These are phyloP conservation scores for Hypoxylon sp. DNA, from an alignment of 2,329 filamentous ascomycete species.

Conservation along the genomic window DNA sequence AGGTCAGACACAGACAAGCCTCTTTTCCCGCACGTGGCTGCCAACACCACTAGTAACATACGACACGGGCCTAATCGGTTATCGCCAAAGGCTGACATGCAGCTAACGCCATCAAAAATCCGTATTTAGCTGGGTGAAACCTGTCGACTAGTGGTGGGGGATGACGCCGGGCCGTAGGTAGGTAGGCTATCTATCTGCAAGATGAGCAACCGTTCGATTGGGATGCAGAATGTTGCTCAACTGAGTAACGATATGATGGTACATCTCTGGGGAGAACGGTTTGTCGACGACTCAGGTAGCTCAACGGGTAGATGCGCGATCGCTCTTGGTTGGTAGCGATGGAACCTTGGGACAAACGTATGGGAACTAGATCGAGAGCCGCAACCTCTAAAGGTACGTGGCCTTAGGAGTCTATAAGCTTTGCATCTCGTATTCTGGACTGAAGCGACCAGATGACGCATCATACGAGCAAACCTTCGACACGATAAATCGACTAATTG, in stretches of 20 bases:
- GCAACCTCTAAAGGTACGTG: conserved; percentile 35
- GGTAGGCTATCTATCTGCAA: conserved; percentile 21
- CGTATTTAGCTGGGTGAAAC: conserved; percentile 31
- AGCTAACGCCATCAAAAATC: conserved; percentile 33
- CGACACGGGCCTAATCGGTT: conserved; percentile 12
- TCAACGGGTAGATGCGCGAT: conserved; percentile 22
- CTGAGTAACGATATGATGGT: conserved; percentile 15
- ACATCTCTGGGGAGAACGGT: background rate
- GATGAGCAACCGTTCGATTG: conserved; percentile 32
- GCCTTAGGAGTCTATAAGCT: conserved; percentile 42
- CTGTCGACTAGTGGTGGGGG: conserved; percentile 22
- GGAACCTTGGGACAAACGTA: conserved; percentile 21
- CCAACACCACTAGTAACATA: conserved; percentile 28
- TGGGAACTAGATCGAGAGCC: conserved; percentile 22
- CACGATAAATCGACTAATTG: conserved; percentile 3
- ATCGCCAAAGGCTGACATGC: conserved; percentile 36
- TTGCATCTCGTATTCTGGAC: conserved; percentile 35
- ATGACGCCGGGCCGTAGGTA: conserved; percentile 16
- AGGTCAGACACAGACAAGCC: conserved; percentile 23
- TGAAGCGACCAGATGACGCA: conserved; percentile 32
- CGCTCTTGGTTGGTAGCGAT: conserved; percentile 25
- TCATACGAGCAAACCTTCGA: conserved; percentile 37
- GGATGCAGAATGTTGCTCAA: conserved; percentile 29
- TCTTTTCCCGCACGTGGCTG: conserved; percentile 22
- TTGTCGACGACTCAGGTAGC: conserved; percentile 17